These are phyloP conservation scores for Yamadazyma scolyti DNA, from an alignment of 805 yeast species.

Conservation along the genomic window DNA sequence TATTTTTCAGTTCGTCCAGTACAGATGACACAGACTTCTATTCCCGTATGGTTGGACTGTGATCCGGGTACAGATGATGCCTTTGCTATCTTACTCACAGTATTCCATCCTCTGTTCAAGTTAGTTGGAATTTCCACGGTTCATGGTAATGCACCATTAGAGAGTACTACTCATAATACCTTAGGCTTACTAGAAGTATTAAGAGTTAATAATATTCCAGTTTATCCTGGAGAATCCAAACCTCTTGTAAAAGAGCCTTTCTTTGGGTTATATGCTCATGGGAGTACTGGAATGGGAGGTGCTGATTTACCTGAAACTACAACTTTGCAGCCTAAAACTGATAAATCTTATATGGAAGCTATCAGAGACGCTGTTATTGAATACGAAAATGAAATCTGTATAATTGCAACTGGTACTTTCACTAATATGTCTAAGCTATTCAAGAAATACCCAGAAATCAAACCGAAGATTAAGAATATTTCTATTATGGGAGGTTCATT, in stretches of 20 bases:
- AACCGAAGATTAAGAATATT: conserved; percentile 45
- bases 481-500: conserved; percentile 78
- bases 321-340: conserved; percentile 16
- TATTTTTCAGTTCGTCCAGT: too few relatives aligned
- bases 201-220: conserved; percentile 48
- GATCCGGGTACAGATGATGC: conserved; percentile 93
- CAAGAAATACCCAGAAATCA: conserved; percentile 50
- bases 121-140: conserved; percentile 72
- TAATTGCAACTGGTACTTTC: conserved; percentile 75
- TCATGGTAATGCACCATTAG: conserved; percentile 66
- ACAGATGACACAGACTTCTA: conserved; percentile 16
- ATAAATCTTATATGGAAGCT: conserved; percentile 31
- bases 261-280: conserved; percentile 66
- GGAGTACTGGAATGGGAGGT: conserved; percentile 77
- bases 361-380: conserved; percentile 38
- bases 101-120: conserved; percentile 54
- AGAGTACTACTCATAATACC: conserved; percentile 66
- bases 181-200: conserved; percentile 63
- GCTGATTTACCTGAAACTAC: conserved; percentile 56
- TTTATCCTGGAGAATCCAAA: conserved; percentile 59
- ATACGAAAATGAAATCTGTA: conserved; percentile 47
- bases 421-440: conserved; percentile 67
- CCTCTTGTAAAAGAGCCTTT: conserved; percentile 53
- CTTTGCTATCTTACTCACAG: conserved; percentile 64
- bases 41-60: conserved; percentile 84